A percentile compares a stretch with the other conserved stretches of the same genome.
phyloP scores from a whole-genome alignment of 2,329 filamentous ascomycete genomes.

The Hyphodiscus sp. region DNA sequence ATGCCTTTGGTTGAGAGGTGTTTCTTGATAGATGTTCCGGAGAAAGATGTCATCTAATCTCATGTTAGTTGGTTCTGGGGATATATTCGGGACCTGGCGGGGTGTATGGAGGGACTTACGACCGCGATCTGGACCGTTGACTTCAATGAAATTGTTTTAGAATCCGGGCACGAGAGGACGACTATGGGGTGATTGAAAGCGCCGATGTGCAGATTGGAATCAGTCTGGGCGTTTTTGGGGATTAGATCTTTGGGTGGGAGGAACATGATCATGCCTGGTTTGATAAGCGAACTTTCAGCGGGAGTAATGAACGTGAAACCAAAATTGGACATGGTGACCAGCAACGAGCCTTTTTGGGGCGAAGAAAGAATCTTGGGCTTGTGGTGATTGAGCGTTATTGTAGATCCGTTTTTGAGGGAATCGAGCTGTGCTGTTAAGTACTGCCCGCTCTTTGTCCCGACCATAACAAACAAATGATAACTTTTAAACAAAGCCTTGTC shows the following conservation, averaged over 20 bases:
- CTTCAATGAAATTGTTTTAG: background rate
- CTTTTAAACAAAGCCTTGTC: no score
- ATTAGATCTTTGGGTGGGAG: slow-evolving; percentile 10
- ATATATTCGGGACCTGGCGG: no score
- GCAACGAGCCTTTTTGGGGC: background rate
- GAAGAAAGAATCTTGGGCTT: no score
- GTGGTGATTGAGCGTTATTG: no score
- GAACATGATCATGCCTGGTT: slow-evolving; percentile 15
- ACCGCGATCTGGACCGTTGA: slow-evolving; percentile 10
- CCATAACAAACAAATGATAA: no score
- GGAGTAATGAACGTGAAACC: slow-evolving; percentile 2
- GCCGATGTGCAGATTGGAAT: slow-evolving; percentile 3
- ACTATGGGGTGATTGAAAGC: slow-evolving; percentile 15
- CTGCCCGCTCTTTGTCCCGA: no score
- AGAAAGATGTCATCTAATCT: slow-evolving; percentile 16
- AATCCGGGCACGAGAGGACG: slow-evolving; percentile 4
- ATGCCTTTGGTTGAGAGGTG: slow-evolving; percentile 12
- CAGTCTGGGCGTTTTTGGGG: background rate
- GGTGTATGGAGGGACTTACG: slow-evolving; percentile 4
- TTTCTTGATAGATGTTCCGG: slow-evolving; percentile 6
- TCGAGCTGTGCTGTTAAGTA: no score
- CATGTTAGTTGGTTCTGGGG: no score
- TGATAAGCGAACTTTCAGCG: slow-evolving; percentile 2
- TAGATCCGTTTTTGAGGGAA: no score
- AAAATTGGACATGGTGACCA: background rate